Base-by-base conservation (phyloP, 257 asterid species). In the Solanum corneliomulleri region DNA sequence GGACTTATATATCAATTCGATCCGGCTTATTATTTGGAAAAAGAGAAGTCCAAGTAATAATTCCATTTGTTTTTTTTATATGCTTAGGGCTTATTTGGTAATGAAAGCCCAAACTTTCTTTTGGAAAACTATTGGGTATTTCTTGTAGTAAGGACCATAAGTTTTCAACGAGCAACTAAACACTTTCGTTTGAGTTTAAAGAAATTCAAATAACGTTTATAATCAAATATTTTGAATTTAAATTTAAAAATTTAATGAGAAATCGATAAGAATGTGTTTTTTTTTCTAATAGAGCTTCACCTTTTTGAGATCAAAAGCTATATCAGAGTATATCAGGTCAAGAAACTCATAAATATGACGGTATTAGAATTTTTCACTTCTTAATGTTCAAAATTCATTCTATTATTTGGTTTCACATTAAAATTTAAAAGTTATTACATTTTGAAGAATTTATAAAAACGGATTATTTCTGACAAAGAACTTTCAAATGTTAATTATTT, bases 401-500 rank as follows among this genome's bases (percentile, higher is more conserved):
- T 66, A 66, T 27, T 27, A 1, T 8, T 1, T 25, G 2, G 1
- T n/a, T 13, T 13, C 2, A 10, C 37, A 68, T 21, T 58, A 21
- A 3, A 58, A 58, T 58, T 68, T 27, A 68, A 27, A 66, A 25
- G 1, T 27, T 5, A 68, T 1, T 12, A 27, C 21, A 13, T 68
- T 13, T 68, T 10, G 0, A 6, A 11, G 7, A 66, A 66, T 2
- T 6, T 25, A 12, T n/a, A n/a, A 66, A n/a, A 11, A 11, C 0
- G 15, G 9, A n/a, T 2, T 25, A 25, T 4, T 66, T 64, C 4
- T 7, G 0, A 58, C 1, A 64, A 64, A 4, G 18, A 64, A 25
- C 15, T 64, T 66, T 25, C 8, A 5, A n/a, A 25, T 11, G 18
- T 12, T 25, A 4, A 66, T 25, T 66, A 25, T 12, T 66, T 25